Evolutionary conservation across 1,139 yeast genomes (phyloP), one percentile per base, ranked within the genome.

Genomic region (Candida anutae): DNA sequence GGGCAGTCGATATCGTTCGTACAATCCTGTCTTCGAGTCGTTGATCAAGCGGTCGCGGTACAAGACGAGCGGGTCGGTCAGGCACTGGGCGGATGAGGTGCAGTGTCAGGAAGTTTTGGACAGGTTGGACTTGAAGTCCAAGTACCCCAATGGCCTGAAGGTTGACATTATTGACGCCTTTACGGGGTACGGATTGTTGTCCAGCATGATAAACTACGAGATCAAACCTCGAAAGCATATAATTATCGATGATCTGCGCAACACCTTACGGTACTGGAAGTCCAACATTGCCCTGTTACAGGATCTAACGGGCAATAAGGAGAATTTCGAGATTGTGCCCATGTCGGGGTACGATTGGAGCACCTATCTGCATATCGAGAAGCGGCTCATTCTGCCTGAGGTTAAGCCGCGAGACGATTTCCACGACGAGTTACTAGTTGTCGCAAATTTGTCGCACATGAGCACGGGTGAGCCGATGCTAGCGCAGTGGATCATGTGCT

Each of bases 401-500:
- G 32, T 35, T 2, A 60, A 65, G 37, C 38, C 65, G 4, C 47
- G 70, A 28, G 64, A 59, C 22, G 54, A 62, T n/a, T 50, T 80
- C 13, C 78, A 85, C 50, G 69, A 74, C 29, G 70, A 74, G 28
- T 53, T 88, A 11, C 52, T 88, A 22, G 58, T 82, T 17, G 59
- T 76, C 3, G 94, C 78, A 1, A 80, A 82, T 46, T 59, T 82
- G 27, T 62, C 83, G 0, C 62, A 68, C 10, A 34, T 50, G 19
- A 43, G 44, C 21, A 52, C 59, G 16, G 85, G 85, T 5, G 94
- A 82, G 47, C 73, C 79, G 26, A 62, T 83, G 15, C 52, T 80
- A 21, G 79, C 83, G 27, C 95, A 85, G 54, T 82, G 88, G 76
- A 51, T 82, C 18, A 68, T 68, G 41, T 82, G 94, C 48, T 59